Conservation (phyloP, 2,329 filamentous ascomycete genomes). For the Pseudocercospora macadamiae region DNA sequence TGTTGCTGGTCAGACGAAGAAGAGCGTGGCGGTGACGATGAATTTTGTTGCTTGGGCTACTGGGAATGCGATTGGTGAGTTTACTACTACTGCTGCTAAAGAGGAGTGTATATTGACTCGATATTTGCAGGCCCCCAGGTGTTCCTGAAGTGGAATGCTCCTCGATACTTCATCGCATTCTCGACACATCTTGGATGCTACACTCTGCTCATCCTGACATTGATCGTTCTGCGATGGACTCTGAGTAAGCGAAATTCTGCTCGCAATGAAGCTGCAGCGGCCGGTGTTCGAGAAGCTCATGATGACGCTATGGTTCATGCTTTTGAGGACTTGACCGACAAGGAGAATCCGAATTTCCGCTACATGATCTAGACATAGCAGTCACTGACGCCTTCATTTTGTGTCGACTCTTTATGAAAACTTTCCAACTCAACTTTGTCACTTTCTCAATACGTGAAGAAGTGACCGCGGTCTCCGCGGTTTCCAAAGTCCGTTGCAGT, state of each 20-base stretch:
- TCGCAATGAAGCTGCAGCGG: slow-evolving; percentile 38
- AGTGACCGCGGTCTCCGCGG: too few relatives aligned
- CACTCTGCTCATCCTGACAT: slow-evolving; percentile 49
- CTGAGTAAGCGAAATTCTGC: slow-evolving; percentile 47
- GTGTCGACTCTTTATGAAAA: too few relatives aligned
- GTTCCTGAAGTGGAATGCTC: slow-evolving; percentile 62
- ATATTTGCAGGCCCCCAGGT: slow-evolving; percentile 62
- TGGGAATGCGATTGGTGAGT: slow-evolving; percentile 66
- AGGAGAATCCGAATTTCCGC: slow-evolving; percentile 32
- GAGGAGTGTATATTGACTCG: background rate
- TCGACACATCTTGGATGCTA: slow-evolving; percentile 72
- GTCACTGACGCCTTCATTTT: too few relatives aligned
- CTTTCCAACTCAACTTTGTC: too few relatives aligned
- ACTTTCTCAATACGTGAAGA: too few relatives aligned
- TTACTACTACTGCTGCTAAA: too few relatives aligned
- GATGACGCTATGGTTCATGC: slow-evolving; percentile 37
- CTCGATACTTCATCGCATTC: slow-evolving; percentile 71
- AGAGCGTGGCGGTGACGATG: slow-evolving; percentile 66
- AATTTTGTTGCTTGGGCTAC: slow-evolving; percentile 72
- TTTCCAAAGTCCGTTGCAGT: too few relatives aligned
- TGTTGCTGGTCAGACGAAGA: slow-evolving; percentile 74
- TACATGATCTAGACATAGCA: slow-evolving; percentile 22
- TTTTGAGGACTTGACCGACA: slow-evolving; percentile 39
- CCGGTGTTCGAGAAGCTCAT: slow-evolving; percentile 26
- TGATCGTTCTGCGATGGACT: slow-evolving; percentile 47